A percentile compares a stretch with the other conserved stretches of the same genome.
Conservation (phyloP, 1,284 basidiomycete genomes). For the Cystobasidiaceae sp. region DNA sequence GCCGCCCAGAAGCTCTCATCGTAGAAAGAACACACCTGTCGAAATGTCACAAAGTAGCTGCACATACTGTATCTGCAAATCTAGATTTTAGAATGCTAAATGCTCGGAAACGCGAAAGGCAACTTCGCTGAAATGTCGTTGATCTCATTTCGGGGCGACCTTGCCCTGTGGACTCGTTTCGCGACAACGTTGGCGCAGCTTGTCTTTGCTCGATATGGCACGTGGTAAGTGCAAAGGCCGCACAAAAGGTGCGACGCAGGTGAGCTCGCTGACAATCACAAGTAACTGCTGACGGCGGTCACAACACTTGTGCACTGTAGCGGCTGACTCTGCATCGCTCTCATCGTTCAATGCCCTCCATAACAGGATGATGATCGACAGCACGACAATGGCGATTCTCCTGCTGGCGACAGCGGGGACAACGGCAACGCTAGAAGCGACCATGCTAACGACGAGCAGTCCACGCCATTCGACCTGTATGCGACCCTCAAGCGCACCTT, state of each 20-base stretch:
- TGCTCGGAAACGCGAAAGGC: not conserved
- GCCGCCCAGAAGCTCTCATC: not conserved
- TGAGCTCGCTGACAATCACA: too few species aligned
- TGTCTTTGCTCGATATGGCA: conserved; percentile 7
- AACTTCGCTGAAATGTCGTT: not conserved
- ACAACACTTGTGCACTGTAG: too few species aligned
- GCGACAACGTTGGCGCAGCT: not conserved
- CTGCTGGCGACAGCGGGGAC: too few species aligned
- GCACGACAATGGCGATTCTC: too few species aligned
- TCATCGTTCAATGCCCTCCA: too few species aligned
- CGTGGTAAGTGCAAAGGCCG: conserved; percentile 8
- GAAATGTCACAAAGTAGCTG: not conserved
- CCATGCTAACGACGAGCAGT: too few species aligned
- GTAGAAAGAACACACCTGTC: not conserved
- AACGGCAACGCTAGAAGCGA: too few species aligned
- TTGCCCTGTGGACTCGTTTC: not conserved
- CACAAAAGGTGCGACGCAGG: not conserved
- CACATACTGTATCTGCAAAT: not conserved
- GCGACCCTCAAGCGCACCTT: too few species aligned
- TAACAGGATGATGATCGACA: too few species aligned
- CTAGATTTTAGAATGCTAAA: not conserved
- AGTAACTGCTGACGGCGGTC: too few species aligned
- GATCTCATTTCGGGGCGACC: not conserved
- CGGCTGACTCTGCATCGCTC: too few species aligned
- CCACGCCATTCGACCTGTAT: too few species aligned